A percentile compares a stretch with the other conserved stretches of the same genome.
Conservation (phyloP, 768 basidiomycete species). For the Erythrobasidium yunnanense region DNA sequence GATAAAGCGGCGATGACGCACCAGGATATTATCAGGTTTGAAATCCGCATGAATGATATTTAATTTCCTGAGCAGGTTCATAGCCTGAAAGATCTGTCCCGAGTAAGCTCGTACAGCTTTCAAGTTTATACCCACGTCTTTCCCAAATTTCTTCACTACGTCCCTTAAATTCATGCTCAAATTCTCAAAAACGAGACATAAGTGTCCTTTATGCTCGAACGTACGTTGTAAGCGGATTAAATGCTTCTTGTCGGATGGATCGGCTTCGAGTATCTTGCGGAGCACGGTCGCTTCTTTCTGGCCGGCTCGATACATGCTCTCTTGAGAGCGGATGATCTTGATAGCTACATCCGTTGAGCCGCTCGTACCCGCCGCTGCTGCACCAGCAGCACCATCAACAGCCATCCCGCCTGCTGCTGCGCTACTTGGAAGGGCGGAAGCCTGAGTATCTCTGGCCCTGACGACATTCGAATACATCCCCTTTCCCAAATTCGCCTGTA, state of each 20-base stretch:
- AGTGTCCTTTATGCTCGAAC: conserved; percentile 93
- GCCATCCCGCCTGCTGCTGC: conserved; percentile 47
- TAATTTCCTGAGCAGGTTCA: conserved; percentile 72
- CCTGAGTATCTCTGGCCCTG: conserved; percentile 51
- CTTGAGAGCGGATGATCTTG: conserved; percentile 90
- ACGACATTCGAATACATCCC: conserved; percentile 99
- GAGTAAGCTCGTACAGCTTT: conserved; percentile 97
- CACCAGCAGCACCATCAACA: no score
- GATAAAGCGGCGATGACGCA: conserved; percentile 46
- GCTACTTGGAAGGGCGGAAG: conserved; percentile 4
- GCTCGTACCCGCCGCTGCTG: no score
- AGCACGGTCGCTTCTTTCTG: conserved; percentile 83
- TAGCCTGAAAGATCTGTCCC: conserved; percentile 81
- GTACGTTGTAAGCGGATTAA: conserved; percentile 82
- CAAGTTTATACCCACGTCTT: conserved; percentile 91
- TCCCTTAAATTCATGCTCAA: conserved; percentile 97
- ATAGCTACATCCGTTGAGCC: conserved; percentile 99
- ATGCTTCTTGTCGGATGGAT: conserved; percentile 95
- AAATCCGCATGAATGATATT: conserved; percentile 98
- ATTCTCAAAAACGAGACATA: conserved; percentile 90
- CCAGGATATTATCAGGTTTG: conserved; percentile 95
- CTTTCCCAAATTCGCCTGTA: conserved; percentile 87
- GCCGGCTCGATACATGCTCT: conserved; percentile 94
- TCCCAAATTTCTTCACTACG: conserved; percentile 94
- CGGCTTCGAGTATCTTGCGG: conserved; percentile 71